phyloP scores from a whole-genome alignment of 2,329 filamentous ascomycete genomes.

The Spiromastix sp. region DNA sequence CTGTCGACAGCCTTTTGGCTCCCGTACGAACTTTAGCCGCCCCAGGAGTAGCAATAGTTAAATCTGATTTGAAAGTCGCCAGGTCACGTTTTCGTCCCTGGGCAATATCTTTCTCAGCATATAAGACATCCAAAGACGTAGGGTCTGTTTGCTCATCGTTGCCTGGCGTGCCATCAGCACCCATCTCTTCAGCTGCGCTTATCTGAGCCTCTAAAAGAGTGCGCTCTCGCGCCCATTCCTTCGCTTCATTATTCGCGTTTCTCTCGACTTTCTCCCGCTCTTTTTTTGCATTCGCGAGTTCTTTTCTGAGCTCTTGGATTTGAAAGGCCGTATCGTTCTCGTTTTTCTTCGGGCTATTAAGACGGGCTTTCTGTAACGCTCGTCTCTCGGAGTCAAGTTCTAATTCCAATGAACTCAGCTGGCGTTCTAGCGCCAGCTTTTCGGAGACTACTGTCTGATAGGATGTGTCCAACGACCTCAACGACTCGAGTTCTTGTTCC shows the following conservation, averaged over 20 bases:
- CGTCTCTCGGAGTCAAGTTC: slow-evolving; percentile 75
- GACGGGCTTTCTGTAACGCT: slow-evolving; percentile 49
- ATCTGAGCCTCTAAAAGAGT: slow-evolving; percentile 61
- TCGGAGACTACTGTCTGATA: slow-evolving; percentile 66
- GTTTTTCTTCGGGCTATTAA: slow-evolving; percentile 23
- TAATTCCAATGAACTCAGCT: slow-evolving; percentile 65
- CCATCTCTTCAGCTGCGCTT: too few relatives aligned
- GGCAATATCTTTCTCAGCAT: slow-evolving; percentile 15
- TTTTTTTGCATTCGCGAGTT: slow-evolving; percentile 1
- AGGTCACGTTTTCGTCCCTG: slow-evolving; percentile 33
- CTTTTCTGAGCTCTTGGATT: slow-evolving; percentile 17
- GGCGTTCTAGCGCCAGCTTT: slow-evolving; percentile 68
- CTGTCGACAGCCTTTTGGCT: slow-evolving; percentile 45
- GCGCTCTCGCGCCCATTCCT: slow-evolving; percentile 52
- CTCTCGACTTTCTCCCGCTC: slow-evolving; percentile 4
- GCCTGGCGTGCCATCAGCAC: too few relatives aligned
- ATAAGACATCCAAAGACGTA: slow-evolving; percentile 1
- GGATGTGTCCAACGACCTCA: slow-evolving; percentile 46
- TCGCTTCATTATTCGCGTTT: slow-evolving; percentile 44
- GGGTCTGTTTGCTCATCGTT: slow-evolving; percentile 12
- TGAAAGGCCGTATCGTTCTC: slow-evolving; percentile 31
- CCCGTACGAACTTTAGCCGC: slow-evolving; percentile 43
- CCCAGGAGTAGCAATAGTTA: slow-evolving; percentile 42
- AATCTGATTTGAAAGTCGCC: slow-evolving; percentile 33
- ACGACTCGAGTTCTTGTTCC: slow-evolving; percentile 52